Conservation (phyloP, 768 basidiomycete species). For the Serendipita indica region DNA sequence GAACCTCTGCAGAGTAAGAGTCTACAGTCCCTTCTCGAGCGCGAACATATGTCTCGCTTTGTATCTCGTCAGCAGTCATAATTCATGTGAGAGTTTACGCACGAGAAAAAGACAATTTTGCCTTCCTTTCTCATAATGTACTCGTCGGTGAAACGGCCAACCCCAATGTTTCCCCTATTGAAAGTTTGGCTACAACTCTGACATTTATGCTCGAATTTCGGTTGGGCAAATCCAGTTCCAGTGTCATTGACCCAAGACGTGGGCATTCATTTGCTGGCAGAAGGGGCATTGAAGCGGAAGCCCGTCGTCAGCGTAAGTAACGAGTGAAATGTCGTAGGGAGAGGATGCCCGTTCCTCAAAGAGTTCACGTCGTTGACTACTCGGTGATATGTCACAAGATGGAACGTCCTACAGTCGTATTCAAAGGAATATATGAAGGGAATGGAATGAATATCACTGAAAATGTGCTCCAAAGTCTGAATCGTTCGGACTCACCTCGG, state of each 20-base stretch:
- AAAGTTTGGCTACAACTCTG: not conserved
- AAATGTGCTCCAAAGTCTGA: no score
- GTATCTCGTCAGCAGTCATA: not conserved
- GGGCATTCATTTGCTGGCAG: not conserved
- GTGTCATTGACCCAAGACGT: not conserved
- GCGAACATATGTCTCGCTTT: not conserved
- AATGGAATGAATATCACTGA: no score
- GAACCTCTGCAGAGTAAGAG: not conserved
- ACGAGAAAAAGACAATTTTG: not conserved
- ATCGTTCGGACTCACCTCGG: no score
- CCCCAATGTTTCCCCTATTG: not conserved
- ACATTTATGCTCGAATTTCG: not conserved
- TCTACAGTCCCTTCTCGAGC: not conserved
- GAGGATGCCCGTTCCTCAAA: not conserved
- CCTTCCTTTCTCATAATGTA: not conserved
- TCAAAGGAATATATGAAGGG: no score
- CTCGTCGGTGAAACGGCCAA: not conserved
- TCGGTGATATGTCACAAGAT: no score
- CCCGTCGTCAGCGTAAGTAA: not conserved
- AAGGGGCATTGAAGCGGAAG: not conserved
- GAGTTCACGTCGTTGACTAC: not conserved
- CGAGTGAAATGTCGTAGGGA: not conserved
- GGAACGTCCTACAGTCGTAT: no score
- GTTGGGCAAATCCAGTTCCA: not conserved
- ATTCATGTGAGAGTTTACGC: not conserved